Percentiles rank a stretch among this genome's conserved stretches.
Evolutionary conservation across 208 protist species (phyloP).

Genomic region (Leptomonas seymouri): DNA sequence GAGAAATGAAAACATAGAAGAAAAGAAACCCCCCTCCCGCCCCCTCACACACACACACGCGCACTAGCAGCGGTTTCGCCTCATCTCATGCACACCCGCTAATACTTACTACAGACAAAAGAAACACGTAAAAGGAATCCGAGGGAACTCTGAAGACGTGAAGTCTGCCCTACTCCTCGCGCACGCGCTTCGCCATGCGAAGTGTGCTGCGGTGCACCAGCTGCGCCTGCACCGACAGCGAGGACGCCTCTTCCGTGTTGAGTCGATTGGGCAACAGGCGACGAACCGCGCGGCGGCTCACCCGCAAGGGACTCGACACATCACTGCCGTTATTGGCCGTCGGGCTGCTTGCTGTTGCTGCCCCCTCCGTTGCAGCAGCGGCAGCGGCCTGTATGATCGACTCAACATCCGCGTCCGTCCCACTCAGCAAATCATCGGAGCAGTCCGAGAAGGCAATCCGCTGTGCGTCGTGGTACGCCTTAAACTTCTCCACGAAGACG

Average conservation of each 20-base stretch:
- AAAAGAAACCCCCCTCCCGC: no score
- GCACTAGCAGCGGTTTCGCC: no score
- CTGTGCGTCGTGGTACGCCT: slow-evolving; percentile 33
- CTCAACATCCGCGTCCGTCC: slow-evolving; percentile 22
- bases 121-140: no score
- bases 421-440: slow-evolving; percentile 13
- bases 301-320: not conserved
- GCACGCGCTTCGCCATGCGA: slow-evolving; percentile 30
- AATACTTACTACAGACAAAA: no score
- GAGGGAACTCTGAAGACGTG: no score
- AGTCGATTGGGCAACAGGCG: slow-evolving; percentile 34
- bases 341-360: not conserved
- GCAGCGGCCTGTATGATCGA: slow-evolving; percentile 11
- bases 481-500: slow-evolving; percentile 32
- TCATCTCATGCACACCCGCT: no score
- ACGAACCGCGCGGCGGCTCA: slow-evolving; percentile 15
- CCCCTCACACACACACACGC: not conserved
- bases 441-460: slow-evolving; percentile 24
- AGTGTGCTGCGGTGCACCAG: slow-evolving; percentile 54
- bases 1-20: no score
- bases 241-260: slow-evolving; percentile 22
- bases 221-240: slow-evolving; percentile 44
- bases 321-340: slow-evolving; percentile 1
- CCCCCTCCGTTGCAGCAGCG: not conserved
- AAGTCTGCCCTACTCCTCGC: slow-evolving; percentile 22